Percentiles rank a stretch among this genome's conserved stretches.
Evolutionary conservation across 257 asterid species (phyloP).

Genomic region (Perilla frutescens): DNA sequence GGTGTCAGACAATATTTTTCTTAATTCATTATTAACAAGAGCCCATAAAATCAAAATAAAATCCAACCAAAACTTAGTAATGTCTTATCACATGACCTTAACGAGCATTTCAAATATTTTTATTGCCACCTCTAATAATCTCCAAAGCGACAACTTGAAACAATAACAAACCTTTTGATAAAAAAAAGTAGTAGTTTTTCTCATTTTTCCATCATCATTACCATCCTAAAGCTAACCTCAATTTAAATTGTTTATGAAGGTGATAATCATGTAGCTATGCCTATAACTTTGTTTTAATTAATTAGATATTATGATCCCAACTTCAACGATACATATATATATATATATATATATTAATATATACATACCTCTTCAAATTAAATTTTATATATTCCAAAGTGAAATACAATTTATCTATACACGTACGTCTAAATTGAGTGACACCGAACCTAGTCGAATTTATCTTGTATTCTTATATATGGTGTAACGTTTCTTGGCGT

Average conservation of each 20-base stretch:
- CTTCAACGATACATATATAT: conserved; percentile 24
- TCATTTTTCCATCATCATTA: conserved; percentile 43
- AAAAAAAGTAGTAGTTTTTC: conserved; percentile 34
- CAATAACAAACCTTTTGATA: conserved; percentile 31
- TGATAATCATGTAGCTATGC: conserved; percentile 21
- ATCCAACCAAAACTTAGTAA: conserved; percentile 27
- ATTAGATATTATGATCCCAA: conserved; percentile 20
- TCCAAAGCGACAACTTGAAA: conserved; percentile 39
- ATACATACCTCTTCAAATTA: too few species aligned
- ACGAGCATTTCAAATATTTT: conserved; percentile 35
- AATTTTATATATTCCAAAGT: neutral
- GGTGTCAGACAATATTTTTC: too few species aligned
- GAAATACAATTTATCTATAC: neutral
- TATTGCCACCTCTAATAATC: neutral
- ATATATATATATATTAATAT: neutral
- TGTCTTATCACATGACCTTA: conserved; percentile 49
- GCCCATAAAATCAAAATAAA: neutral
- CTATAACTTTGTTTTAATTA: neutral
- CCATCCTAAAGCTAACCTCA: conserved; percentile 42
- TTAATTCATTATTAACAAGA: too few species aligned
- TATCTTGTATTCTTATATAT: neutral
- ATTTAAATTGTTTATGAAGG: conserved; percentile 31
- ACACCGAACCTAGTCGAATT: neutral
- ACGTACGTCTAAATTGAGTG: neutral
- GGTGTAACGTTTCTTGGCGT: neutral